A percentile compares a stretch with the other conserved stretches of the same genome.
These are phyloP conservation scores for Stemphylium vesicarium DNA, from an alignment of 2,329 filamentous ascomycete species.

Conservation along the genomic window DNA sequence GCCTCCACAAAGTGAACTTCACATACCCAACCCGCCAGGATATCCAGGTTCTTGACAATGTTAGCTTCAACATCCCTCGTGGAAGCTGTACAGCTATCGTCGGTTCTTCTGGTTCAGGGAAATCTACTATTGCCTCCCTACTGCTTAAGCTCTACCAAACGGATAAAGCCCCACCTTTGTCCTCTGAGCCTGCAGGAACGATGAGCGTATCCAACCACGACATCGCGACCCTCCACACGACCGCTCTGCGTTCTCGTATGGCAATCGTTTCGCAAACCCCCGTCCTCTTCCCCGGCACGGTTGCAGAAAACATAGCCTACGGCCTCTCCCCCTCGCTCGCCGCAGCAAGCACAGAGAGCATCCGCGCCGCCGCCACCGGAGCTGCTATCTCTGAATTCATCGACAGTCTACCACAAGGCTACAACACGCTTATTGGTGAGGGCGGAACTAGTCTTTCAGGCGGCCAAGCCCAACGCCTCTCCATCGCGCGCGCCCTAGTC, in stretches of 20 bases:
- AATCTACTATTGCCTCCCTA: conserved; percentile 80
- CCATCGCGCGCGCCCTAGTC: conserved; percentile 79
- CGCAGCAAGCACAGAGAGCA: conserved; percentile 52
- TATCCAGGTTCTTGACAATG: conserved; percentile 62
- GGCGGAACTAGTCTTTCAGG: conserved; percentile 76
- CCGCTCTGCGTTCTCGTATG: conserved; percentile 65
- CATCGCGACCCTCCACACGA: conserved; percentile 65
- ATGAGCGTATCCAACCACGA: conserved; percentile 66
- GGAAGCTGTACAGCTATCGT: conserved; percentile 78
- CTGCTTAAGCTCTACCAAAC: conserved; percentile 73
- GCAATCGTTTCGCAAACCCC: conserved; percentile 74
- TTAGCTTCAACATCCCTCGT: conserved; percentile 69
- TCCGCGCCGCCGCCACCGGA: conserved; percentile 58
- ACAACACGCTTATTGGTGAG: conserved; percentile 76
- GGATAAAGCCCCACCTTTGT: not conserved
- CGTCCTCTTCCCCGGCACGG: conserved; percentile 76
- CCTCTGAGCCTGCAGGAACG: conserved; percentile 32
- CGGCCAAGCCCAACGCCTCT: conserved; percentile 81
- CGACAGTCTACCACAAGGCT: conserved; percentile 70
- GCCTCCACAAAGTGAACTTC: conserved; percentile 71
- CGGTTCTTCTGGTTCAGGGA: conserved; percentile 86
- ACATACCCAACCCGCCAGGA: conserved; percentile 68
- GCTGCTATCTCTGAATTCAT: conserved; percentile 82
- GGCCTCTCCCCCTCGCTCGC: conserved; percentile 67
- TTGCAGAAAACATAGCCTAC: conserved; percentile 83